These are phyloP conservation scores for Skeletonema grethae DNA, from an alignment of 108 stramenopile genomes.

Conservation along the genomic window DNA sequence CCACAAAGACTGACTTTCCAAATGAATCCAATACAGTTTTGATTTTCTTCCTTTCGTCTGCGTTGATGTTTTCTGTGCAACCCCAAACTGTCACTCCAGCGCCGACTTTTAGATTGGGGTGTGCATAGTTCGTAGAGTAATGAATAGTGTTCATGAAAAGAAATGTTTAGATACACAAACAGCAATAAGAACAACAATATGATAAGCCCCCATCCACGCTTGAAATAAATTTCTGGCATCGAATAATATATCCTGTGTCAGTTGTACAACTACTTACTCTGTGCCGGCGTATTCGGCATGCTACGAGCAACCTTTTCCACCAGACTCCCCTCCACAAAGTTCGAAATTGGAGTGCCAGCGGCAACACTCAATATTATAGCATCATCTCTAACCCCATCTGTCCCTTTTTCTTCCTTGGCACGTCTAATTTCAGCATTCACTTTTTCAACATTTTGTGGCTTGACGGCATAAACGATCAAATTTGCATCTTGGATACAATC, in stretches of 20 bases:
- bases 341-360: constrained; percentile 64
- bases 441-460: constrained; percentile 88
- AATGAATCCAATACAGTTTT: constrained; percentile 65
- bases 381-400: constrained; percentile 38
- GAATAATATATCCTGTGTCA: not conserved
- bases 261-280: constrained; percentile 29
- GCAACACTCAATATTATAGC: constrained; percentile 67
- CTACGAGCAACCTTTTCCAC: constrained; percentile 76
- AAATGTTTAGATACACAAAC: too few species aligned
- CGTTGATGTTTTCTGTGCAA: constrained; percentile 71
- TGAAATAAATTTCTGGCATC: constrained; percentile 11
- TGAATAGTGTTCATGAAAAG: not conserved
- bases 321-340: constrained; percentile 34
- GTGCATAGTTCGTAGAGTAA: not conserved
- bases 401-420: constrained; percentile 11
- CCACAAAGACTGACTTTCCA: constrained; percentile 86
- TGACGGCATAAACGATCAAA: constrained; percentile 85
- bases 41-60: constrained; percentile 60
- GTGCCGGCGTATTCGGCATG: constrained; percentile 96
- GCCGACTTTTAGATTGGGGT: constrained; percentile 39
- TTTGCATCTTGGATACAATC: constrained; percentile 71
- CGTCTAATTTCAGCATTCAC: constrained; percentile 48
- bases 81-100: constrained; percentile 86
- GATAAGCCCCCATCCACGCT: constrained; percentile 20
- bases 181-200: too few species aligned